Evolutionary conservation across 1,139 yeast genomes (phyloP).

Genomic region (Yamadazyma dushanensis): DNA sequence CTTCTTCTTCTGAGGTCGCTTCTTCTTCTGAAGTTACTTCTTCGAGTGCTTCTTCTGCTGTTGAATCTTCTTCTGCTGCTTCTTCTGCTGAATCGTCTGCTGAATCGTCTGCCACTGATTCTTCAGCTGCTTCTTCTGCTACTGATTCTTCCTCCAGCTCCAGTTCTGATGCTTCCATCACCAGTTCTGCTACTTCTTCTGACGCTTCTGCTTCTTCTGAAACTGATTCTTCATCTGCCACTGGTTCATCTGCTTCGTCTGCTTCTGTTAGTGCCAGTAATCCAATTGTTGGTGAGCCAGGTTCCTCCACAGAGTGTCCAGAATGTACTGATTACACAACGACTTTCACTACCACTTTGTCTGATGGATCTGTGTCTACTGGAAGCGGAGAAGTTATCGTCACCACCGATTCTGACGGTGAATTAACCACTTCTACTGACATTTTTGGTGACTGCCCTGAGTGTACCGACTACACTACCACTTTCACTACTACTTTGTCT

Average conservation of each 20-base stretch:
- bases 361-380: conserved; percentile 7
- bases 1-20: conserved; percentile 1
- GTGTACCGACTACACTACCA: conserved; percentile 19
- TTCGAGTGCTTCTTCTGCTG: conserved; percentile 7
- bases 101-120: conserved; percentile 7
- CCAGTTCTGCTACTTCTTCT: conserved; percentile 6
- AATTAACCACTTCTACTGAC: conserved; percentile 14
- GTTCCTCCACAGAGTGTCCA: conserved; percentile 11
- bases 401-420: conserved; percentile 16
- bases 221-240: conserved; percentile 6
- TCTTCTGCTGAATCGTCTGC: conserved; percentile 6
- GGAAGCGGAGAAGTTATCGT: conserved; percentile 7
- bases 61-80: conserved; percentile 7
- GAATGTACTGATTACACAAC: conserved; percentile 14
- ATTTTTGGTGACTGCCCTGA: conserved; percentile 13
- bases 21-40: conserved; percentile 9
- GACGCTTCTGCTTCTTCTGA: conserved; percentile 5
- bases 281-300: no score
- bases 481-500: conserved; percentile 15
- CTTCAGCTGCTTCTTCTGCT: conserved; percentile 19
- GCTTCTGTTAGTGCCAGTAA: conserved; percentile 1
- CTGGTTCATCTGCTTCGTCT: conserved; percentile 2
- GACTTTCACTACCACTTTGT: conserved; percentile 7
- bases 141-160: conserved; percentile 23
- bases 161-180: conserved; percentile 8